Evolutionary conservation across 352 stramenopile species (phyloP).

Genomic region (Phytophthora pistaciae): DNA sequence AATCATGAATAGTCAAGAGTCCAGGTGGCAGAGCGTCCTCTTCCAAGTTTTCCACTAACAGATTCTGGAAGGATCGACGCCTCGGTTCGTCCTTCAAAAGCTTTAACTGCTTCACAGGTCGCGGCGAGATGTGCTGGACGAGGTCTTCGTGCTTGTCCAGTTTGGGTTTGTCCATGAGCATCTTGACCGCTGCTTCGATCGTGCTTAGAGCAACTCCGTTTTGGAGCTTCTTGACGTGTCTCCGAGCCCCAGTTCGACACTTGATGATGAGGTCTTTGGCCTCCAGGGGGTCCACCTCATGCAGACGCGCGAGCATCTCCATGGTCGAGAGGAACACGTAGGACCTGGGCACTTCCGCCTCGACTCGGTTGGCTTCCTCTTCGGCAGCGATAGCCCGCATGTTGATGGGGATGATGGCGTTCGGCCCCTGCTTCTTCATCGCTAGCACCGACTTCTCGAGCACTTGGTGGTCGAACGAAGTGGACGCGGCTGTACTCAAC

Average conservation of each 20-base stretch:
- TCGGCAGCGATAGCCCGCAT: neutral
- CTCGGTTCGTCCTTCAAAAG: neutral
- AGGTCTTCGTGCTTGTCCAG: neutral
- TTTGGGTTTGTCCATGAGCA: neutral
- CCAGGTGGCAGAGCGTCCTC: neutral
- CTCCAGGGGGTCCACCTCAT: slow-evolving; percentile 47
- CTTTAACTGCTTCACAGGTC: neutral
- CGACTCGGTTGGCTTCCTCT: neutral
- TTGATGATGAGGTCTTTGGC: slow-evolving; percentile 52
- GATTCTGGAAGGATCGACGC: neutral
- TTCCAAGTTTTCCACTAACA: neutral
- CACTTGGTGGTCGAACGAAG: neutral
- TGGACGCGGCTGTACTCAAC: slow-evolving; percentile 40
- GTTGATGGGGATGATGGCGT: neutral
- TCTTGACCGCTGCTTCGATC: neutral
- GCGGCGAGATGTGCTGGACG: slow-evolving; percentile 1
- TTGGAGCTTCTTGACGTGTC: neutral
- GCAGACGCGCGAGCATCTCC: slow-evolving; percentile 46
- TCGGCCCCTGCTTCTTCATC: neutral
- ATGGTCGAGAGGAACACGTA: slow-evolving; percentile 33
- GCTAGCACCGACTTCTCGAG: slow-evolving; percentile 1
- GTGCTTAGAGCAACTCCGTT: neutral
- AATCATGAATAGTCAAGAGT: neutral
- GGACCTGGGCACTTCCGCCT: slow-evolving; percentile 37
- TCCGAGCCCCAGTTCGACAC: neutral